These are phyloP conservation scores for Pilasporangium apinafurcum DNA, from an alignment of 352 stramenopile species.

Conservation along the genomic window DNA sequence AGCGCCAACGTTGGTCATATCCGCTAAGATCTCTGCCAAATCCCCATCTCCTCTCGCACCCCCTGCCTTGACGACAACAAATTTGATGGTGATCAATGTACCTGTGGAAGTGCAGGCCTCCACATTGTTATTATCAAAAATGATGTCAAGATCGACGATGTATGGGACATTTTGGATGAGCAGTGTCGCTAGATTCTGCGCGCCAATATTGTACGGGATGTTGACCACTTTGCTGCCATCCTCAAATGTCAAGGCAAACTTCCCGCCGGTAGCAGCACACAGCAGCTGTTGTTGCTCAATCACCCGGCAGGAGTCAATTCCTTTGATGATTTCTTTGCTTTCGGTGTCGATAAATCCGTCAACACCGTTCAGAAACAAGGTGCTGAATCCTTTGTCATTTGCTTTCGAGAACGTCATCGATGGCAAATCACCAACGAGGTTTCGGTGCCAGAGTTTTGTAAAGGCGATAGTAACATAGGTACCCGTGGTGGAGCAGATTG, in stretches of 20 bases:
- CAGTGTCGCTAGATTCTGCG: slow-evolving; percentile 21
- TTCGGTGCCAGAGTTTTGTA: slow-evolving; percentile 39
- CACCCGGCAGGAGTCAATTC: slow-evolving; percentile 61
- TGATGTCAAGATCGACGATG: slow-evolving; percentile 60
- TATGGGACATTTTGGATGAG: slow-evolving; percentile 45
- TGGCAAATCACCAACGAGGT: slow-evolving; percentile 54
- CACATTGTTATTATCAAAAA: slow-evolving; percentile 16
- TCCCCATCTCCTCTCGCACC: slow-evolving; percentile 44
- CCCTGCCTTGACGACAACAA: slow-evolving; percentile 44
- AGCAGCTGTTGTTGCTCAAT: slow-evolving; percentile 53
- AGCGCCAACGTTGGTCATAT: slow-evolving; percentile 41
- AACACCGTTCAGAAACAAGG: slow-evolving; percentile 26
- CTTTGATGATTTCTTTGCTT: slow-evolving; percentile 63
- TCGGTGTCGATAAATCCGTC: slow-evolving; percentile 62
- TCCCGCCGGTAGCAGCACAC: slow-evolving; percentile 57
- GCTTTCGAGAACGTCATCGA: slow-evolving; percentile 46
- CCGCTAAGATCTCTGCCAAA: slow-evolving; percentile 32
- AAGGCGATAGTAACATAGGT: slow-evolving; percentile 62
- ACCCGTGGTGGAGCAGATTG: slow-evolving; percentile 41
- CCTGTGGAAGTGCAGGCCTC: slow-evolving; percentile 41
- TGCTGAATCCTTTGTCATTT: slow-evolving; percentile 42
- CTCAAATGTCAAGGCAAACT: slow-evolving; percentile 66
- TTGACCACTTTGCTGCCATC: slow-evolving; percentile 33
- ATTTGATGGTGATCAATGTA: slow-evolving; percentile 53
- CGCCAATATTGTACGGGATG: slow-evolving; percentile 36